phyloP scores from a whole-genome alignment of 305 asterid genomes.

The Nicotiana rustica region DNA sequence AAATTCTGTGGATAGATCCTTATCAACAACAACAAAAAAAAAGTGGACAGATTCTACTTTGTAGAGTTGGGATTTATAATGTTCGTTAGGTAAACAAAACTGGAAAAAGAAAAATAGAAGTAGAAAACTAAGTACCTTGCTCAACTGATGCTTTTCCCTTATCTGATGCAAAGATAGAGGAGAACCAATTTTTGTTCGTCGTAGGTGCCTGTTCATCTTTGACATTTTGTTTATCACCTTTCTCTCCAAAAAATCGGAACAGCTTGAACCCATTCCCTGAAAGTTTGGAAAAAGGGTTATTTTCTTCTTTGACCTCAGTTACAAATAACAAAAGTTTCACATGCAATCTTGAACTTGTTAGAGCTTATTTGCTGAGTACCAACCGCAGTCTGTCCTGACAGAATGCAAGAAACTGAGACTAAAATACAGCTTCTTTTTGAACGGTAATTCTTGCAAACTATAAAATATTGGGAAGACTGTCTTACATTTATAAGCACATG shows the following conservation, averaged over 20 bases:
- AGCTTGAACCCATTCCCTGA: constrained; percentile 73
- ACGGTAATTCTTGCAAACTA: not conserved
- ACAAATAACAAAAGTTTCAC: not conserved
- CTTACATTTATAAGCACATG: not conserved
- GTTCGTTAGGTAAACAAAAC: not conserved
- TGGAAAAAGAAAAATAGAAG: not conserved
- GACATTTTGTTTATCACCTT: constrained; percentile 45
- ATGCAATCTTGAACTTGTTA: not conserved
- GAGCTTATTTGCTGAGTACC: constrained; percentile 19
- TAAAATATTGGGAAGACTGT: not conserved
- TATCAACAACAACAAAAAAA: not conserved
- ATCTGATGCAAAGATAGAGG: constrained; percentile 55
- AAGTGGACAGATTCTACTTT: not conserved
- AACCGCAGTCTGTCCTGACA: not conserved
- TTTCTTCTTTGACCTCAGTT: not conserved
- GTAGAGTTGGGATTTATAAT: not conserved
- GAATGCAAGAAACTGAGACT: not conserved
- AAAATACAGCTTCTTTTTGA: constrained; percentile 13
- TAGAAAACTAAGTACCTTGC: constrained; percentile 55
- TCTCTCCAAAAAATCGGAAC: constrained; percentile 50
- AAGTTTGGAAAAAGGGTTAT: constrained; percentile 37
- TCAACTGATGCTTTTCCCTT: constrained; percentile 51
- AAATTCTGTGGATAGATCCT: not conserved
- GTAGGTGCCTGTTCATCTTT: constrained; percentile 47
- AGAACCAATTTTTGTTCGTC: constrained; percentile 62